Evolutionary conservation across 805 yeast genomes (phyloP).

Genomic region (Kregervanrija fluxuum): DNA sequence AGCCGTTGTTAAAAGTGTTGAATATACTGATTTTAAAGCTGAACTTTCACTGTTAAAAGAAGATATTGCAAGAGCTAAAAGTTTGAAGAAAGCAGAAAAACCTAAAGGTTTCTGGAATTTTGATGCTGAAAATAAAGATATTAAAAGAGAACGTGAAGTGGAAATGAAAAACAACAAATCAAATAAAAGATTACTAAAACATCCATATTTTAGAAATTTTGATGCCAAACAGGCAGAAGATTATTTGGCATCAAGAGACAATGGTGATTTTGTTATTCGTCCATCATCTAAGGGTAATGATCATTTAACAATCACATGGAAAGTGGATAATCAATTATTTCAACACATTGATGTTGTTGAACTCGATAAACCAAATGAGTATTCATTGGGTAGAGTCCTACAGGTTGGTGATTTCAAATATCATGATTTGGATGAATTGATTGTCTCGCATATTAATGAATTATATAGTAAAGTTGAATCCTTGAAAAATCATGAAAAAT

Average conservation of each 20-base stretch:
- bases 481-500: constrained; percentile 82
- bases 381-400: constrained; percentile 48
- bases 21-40: constrained; percentile 69
- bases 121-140: constrained; percentile 64
- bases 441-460: constrained; percentile 79
- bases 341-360: constrained; percentile 89
- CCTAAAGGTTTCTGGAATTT: constrained; percentile 75
- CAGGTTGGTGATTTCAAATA: constrained; percentile 63
- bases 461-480: constrained; percentile 78
- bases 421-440: constrained; percentile 87
- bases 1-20: constrained; percentile 66
- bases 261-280: constrained; percentile 90
- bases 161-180: constrained; percentile 61
- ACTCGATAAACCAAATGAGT: constrained; percentile 57
- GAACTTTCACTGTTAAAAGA: constrained; percentile 63
- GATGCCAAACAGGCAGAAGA: constrained; percentile 87
- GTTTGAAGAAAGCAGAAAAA: constrained; percentile 34
- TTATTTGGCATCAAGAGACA: constrained; percentile 75
- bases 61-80: constrained; percentile 50
- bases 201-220: constrained; percentile 83
- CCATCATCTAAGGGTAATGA: constrained; percentile 89
- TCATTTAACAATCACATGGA: constrained; percentile 93
- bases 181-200: constrained; percentile 75
- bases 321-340: constrained; percentile 81
- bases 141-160: constrained; percentile 47